Evolutionary conservation across 768 basidiomycete genomes (phyloP).

Genomic region (Pholiota conissans): DNA sequence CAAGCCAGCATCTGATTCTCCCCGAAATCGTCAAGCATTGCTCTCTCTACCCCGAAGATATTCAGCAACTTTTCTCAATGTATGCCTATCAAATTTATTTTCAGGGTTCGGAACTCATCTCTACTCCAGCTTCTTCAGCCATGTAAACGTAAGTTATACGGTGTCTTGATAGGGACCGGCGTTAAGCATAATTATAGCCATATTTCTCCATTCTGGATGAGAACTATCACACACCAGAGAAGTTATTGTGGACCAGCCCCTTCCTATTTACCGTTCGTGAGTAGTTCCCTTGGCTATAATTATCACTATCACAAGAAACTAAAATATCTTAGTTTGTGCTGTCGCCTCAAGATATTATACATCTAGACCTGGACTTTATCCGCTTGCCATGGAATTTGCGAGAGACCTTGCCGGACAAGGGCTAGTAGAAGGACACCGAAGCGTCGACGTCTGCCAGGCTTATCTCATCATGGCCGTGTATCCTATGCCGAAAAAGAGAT

Average conservation of each 20-base stretch:
- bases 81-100: slow-evolving; percentile 26
- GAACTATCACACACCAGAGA: slow-evolving; percentile 52
- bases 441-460: slow-evolving; percentile 79
- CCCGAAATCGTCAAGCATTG: slow-evolving; percentile 52
- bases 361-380: slow-evolving; percentile 53
- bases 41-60: slow-evolving; percentile 49
- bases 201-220: slow-evolving; percentile 60
- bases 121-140: slow-evolving; percentile 46
- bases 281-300: slow-evolving; percentile 22
- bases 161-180: slow-evolving; percentile 8
- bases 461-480: slow-evolving; percentile 69
- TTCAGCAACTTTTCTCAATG: slow-evolving; percentile 53
- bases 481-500: slow-evolving; percentile 59
- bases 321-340: slow-evolving; percentile 53
- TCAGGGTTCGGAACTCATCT: background rate
- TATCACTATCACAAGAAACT: background rate
- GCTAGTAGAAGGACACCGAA: slow-evolving; percentile 59
- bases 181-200: slow-evolving; percentile 39
- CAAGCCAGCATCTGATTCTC: slow-evolving; percentile 23
- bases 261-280: slow-evolving; percentile 63
- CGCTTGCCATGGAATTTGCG: slow-evolving; percentile 60
- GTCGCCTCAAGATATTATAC: slow-evolving; percentile 67
- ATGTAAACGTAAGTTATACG: slow-evolving; percentile 46
- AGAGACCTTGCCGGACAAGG: slow-evolving; percentile 59
- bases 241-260: slow-evolving; percentile 53